Percentiles rank a stretch among this genome's conserved stretches.
Evolutionary conservation across 805 yeast genomes (phyloP).

Genomic region (Isabelozyma heimii): DNA sequence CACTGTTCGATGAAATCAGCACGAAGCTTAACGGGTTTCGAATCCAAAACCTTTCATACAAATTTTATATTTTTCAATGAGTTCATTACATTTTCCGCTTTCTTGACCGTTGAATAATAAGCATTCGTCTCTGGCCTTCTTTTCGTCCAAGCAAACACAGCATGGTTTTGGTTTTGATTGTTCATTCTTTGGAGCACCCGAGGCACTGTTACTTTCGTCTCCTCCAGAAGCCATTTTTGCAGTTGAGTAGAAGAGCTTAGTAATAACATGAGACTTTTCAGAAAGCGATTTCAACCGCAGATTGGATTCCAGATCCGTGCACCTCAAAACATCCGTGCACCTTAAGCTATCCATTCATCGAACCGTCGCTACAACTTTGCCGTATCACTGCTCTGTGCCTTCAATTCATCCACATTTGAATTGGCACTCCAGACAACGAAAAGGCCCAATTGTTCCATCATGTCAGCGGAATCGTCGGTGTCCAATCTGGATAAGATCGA

Average conservation of each 20-base stretch:
- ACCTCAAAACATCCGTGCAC: not conserved
- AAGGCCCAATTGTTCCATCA: not conserved
- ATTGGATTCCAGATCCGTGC: not conserved
- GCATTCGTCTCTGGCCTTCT: conserved; percentile 83
- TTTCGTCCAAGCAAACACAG: conserved; percentile 89
- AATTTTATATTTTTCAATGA: conserved; percentile 69
- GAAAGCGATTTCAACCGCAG: not conserved
- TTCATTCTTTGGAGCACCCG: conserved; percentile 7
- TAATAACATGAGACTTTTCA: not conserved
- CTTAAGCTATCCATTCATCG: not conserved
- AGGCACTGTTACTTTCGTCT: conserved; percentile 3
- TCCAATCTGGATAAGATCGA: not conserved
- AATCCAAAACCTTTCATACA: conserved; percentile 96
- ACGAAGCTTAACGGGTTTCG: conserved; percentile 27
- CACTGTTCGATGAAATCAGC: not conserved
- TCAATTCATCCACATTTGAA: too few species aligned
- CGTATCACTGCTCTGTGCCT: not conserved
- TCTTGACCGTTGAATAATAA: conserved; percentile 80
- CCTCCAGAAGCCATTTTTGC: conserved; percentile 3
- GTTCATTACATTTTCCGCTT: conserved; percentile 70
- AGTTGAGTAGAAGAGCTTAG: not conserved
- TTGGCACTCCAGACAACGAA: too few species aligned
- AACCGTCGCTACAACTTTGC: not conserved
- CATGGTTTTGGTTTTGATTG: conserved; percentile 83
- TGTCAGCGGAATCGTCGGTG: conserved; percentile 7